phyloP scores from a whole-genome alignment of 148 eudicot species.

The Arctostaphylos glauca region DNA sequence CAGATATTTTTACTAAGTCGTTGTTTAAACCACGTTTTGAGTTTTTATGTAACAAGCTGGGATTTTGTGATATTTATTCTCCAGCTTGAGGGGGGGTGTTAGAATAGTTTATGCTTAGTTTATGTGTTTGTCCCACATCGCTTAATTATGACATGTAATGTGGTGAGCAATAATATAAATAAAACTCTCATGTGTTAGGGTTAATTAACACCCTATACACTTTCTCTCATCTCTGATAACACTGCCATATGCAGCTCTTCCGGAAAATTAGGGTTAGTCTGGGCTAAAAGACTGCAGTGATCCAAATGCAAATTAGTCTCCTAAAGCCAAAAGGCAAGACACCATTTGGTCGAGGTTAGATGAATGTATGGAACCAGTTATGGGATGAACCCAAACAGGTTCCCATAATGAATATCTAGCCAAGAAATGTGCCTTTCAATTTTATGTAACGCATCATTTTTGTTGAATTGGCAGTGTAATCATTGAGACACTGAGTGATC shows the following conservation, averaged over 20 bases:
- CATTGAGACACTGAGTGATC: neutral
- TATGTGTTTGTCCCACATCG: too few relatives aligned
- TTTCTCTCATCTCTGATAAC: too few relatives aligned
- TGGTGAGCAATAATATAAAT: too few relatives aligned
- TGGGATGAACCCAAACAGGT: neutral
- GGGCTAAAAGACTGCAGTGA: neutral
- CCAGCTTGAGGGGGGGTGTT: too few relatives aligned
- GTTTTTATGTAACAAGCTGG: too few relatives aligned
- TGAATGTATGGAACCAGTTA: neutral
- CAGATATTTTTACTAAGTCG: too few relatives aligned
- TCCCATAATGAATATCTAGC: neutral
- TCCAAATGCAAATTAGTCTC: neutral
- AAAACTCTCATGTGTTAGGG: too few relatives aligned
- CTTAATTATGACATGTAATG: too few relatives aligned
- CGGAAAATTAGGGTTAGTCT: neutral
- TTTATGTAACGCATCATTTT: neutral
- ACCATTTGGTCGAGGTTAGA: neutral
- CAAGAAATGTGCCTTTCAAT: neutral
- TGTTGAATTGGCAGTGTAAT: neutral
- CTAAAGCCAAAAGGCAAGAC: neutral
- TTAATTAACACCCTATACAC: too few relatives aligned
- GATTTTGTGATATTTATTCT: too few relatives aligned
- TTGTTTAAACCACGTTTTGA: too few relatives aligned
- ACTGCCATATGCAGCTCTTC: neutral
- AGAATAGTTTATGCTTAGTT: too few relatives aligned